Conservation (phyloP, 2,329 filamentous ascomycete species). For the Phyllosticta citriasiana region DNA sequence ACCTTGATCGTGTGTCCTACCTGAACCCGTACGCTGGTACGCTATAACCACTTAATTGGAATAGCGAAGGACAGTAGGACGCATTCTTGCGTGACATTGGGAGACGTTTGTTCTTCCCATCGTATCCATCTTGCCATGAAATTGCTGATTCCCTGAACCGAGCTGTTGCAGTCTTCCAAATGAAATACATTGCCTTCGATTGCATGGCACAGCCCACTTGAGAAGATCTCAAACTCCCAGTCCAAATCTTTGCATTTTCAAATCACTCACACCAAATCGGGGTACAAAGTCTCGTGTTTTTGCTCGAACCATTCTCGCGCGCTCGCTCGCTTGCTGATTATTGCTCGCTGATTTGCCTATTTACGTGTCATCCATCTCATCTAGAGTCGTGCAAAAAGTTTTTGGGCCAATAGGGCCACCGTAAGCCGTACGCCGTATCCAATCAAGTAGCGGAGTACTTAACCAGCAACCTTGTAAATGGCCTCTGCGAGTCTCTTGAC, state of each 20-base stretch:
- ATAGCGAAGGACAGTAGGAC: background rate
- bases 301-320: background rate
- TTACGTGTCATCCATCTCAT: background rate
- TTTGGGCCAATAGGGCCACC: background rate
- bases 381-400: background rate
- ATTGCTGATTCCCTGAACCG: background rate
- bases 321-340: background rate
- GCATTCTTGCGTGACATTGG: background rate
- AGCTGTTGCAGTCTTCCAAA: background rate
- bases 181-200: background rate
- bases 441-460: conserved; percentile 11
- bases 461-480: conserved; percentile 74
- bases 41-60: background rate
- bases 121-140: background rate
- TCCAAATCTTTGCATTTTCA: background rate
- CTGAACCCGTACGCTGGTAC: background rate
- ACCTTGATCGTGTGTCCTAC: background rate
- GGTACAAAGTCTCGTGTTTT: background rate
- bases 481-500: conserved; percentile 71
- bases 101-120: background rate
- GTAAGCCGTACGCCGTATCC: background rate
- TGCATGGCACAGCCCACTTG: background rate
- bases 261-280: background rate
- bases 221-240: background rate
- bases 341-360: background rate